Evolutionary conservation across 2,329 filamentous ascomycete species (phyloP).

Genomic region (Fusarium domesticum): DNA sequence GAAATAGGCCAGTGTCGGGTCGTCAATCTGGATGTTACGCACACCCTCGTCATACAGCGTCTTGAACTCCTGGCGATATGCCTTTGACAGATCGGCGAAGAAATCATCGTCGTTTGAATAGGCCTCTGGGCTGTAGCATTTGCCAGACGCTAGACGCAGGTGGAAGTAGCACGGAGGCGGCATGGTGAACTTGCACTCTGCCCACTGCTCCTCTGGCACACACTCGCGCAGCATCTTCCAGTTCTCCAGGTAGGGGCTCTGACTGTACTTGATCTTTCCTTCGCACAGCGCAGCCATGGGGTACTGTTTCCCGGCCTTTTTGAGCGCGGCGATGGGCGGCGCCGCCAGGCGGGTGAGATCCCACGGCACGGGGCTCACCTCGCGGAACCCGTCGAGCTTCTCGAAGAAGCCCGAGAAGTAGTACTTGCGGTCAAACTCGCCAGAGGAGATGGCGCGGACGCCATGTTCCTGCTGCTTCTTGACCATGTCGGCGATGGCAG

Average conservation of each 20-base stretch:
- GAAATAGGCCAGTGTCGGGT: slow-evolving; percentile 64
- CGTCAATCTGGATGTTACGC: slow-evolving; percentile 58
- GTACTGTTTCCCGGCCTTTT: slow-evolving; percentile 38
- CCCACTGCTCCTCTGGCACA: slow-evolving; percentile 57
- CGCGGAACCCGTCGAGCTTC: slow-evolving; percentile 41
- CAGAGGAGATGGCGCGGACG: slow-evolving; percentile 63
- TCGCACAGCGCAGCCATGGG: slow-evolving; percentile 41
- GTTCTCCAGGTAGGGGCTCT: slow-evolving; percentile 44
- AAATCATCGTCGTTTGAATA: slow-evolving; percentile 54
- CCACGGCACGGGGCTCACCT: slow-evolving; percentile 39
- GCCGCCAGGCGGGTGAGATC: slow-evolving; percentile 37
- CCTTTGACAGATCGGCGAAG: slow-evolving; percentile 54
- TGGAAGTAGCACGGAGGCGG: slow-evolving; percentile 69
- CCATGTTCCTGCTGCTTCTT: slow-evolving; percentile 61
- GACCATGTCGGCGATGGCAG: slow-evolving; percentile 63
- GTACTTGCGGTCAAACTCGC: slow-evolving; percentile 60
- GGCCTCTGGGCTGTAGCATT: slow-evolving; percentile 51
- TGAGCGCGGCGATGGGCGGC: slow-evolving; percentile 39
- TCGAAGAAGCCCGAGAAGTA: slow-evolving; percentile 51
- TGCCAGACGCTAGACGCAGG: slow-evolving; percentile 46
- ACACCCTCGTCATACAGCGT: slow-evolving; percentile 54
- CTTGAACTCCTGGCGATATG: slow-evolving; percentile 53
- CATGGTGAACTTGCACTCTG: slow-evolving; percentile 65
- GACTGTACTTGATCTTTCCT: slow-evolving; percentile 41
- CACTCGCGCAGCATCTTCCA: slow-evolving; percentile 37